Evolutionary conservation across 1,139 yeast species (phyloP).

Genomic region (Saccharomyces hybrid): DNA sequence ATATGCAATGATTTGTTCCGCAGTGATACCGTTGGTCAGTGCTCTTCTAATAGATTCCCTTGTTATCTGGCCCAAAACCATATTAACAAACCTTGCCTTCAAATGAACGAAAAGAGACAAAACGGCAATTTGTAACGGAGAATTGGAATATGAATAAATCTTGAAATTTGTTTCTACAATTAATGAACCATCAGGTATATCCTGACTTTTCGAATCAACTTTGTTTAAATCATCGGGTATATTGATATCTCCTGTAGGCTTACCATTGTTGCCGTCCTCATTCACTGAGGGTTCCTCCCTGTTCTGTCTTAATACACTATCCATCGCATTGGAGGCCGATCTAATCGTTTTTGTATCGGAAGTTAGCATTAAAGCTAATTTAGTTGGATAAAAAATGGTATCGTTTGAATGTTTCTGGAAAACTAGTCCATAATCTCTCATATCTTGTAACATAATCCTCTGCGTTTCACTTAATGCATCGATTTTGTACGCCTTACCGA

Average conservation of each 20-base stretch:
- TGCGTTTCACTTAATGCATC: constrained; percentile 73
- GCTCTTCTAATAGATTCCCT: constrained; percentile 88
- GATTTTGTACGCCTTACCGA: constrained; percentile 79
- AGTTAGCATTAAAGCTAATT: constrained; percentile 83
- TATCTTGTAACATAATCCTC: constrained; percentile 76
- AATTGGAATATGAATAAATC: constrained; percentile 85
- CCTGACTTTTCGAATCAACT: constrained; percentile 13
- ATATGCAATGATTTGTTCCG: constrained; percentile 87
- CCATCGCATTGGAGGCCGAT: constrained; percentile 63
- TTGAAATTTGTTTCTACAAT: constrained; percentile 92
- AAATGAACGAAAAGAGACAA: constrained; percentile 79
- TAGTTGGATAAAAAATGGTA: constrained; percentile 75
- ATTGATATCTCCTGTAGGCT: constrained; percentile 16
- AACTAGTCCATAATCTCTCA: constrained; percentile 85
- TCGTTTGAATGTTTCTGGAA: constrained; percentile 62
- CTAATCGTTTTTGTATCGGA: constrained; percentile 72
- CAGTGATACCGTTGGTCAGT: constrained; percentile 79
- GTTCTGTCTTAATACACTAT: constrained; percentile 44
- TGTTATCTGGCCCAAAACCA: constrained; percentile 90
- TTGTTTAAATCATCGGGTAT: constrained; percentile 27
- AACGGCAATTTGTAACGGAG: constrained; percentile 92
- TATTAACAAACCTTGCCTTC: constrained; percentile 75
- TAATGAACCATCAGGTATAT: constrained; percentile 49
- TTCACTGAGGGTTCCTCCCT: constrained; percentile 19
- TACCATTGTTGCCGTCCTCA: constrained; percentile 10